Evolutionary conservation across 805 yeast genomes (phyloP).

Genomic region (Ogataea chonburiensis): DNA sequence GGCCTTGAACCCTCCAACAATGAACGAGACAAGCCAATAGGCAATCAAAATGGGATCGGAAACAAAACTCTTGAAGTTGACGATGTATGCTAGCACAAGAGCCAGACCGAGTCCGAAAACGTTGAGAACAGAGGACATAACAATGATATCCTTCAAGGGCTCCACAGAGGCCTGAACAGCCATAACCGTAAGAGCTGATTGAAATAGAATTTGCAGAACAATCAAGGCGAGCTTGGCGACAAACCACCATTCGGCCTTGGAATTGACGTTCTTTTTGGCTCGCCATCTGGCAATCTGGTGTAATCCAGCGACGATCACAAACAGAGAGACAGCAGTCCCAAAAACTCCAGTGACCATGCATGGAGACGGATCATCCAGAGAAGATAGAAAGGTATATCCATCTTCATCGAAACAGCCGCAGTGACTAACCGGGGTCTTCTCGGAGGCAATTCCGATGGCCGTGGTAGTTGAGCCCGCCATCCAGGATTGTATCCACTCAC

Average conservation of each 20-base stretch:
- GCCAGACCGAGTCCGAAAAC: conserved; percentile 50
- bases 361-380: conserved; percentile 48
- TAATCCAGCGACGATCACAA: conserved; percentile 39
- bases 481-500: neutral
- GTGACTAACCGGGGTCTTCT: neutral
- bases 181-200: conserved; percentile 22
- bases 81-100: conserved; percentile 61
- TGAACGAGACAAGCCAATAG: conserved; percentile 66
- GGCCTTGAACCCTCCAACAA: conserved; percentile 48
- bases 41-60: conserved; percentile 68
- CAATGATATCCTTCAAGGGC: conserved; percentile 28
- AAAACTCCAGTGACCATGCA: conserved; percentile 49
- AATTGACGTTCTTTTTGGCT: conserved; percentile 30
- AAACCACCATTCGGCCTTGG: conserved; percentile 39
- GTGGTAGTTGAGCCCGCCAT: neutral
- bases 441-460: neutral
- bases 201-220: conserved; percentile 39
- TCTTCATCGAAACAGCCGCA: conserved; percentile 38
- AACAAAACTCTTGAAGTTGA: conserved; percentile 61
- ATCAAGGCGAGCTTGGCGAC: conserved; percentile 42
- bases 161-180: conserved; percentile 12
- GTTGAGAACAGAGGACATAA: conserved; percentile 33
- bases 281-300: conserved; percentile 37
- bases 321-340: conserved; percentile 35
- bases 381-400: conserved; percentile 43